Conservation (phyloP, 352 stramenopile species). For the Poterioochromonas sp. region DNA sequence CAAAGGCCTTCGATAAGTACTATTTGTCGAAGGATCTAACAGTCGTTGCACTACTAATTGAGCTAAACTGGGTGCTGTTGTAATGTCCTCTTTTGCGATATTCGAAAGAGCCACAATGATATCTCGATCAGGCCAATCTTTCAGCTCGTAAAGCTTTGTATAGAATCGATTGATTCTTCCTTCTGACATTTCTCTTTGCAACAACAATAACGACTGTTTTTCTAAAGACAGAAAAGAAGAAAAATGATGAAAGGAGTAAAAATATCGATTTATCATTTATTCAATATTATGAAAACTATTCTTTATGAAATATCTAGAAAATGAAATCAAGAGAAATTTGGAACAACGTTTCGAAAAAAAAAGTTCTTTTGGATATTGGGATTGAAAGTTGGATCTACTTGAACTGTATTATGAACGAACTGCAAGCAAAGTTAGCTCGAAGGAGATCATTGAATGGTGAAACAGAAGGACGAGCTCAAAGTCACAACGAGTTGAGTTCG, state of each 20-base stretch:
- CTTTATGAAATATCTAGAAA: too few relatives aligned
- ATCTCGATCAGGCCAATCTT: background rate
- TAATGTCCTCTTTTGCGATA: background rate
- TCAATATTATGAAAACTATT: too few relatives aligned
- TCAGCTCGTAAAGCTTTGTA: background rate
- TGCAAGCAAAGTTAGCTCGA: slow-evolving; percentile 7
- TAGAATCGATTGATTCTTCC: too few relatives aligned
- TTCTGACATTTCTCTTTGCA: too few relatives aligned
- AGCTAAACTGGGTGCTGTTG: background rate
- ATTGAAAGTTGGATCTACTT: background rate
- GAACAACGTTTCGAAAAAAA: too few relatives aligned
- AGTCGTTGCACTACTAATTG: background rate
- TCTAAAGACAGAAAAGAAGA: too few relatives aligned
- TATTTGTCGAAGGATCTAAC: background rate
- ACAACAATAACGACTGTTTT: too few relatives aligned
- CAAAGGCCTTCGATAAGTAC: background rate
- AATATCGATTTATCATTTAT: too few relatives aligned
- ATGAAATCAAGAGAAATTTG: too few relatives aligned
- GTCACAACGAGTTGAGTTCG: background rate
- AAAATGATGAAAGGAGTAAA: too few relatives aligned
- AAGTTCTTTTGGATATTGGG: too few relatives aligned
- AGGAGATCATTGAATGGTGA: slow-evolving; percentile 18
- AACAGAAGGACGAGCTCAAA: background rate
- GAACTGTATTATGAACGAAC: slow-evolving; percentile 6
- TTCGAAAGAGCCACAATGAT: background rate